Base-by-base conservation (phyloP, 2,329 filamentous ascomycete species). In the Harringtonia aguacate region DNA sequence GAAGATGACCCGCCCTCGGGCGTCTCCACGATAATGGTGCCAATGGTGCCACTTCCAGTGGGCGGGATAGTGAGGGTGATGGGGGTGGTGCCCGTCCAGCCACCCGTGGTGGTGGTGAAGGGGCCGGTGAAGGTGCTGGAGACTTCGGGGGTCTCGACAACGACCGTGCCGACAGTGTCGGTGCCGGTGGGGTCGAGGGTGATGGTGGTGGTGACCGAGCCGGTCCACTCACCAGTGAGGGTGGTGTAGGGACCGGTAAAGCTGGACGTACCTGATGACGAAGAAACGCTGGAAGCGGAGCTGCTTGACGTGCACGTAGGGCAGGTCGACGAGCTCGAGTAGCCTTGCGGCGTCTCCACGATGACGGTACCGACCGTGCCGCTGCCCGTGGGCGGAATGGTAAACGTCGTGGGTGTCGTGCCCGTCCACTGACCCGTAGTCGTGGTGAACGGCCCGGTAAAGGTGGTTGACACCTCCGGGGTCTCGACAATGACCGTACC, bases 141-240 rank as follows among this genome's bases (percentile, higher is more conserved):
- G 4, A 21, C n/a, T 2, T n/a, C n/a, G n/a, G 38, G 36, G 3
- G 6, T 7, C 45, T 51, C 44, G 2, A 51, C 35, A 6, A 51
- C 47, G 3, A 51, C 45, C 2, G 50, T 52, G n/a, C 45, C 45
- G 2, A 39, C 49, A 7, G 41, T 65, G 55, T 77, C 71, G 35
- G 81, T 83, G 33, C 77, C 0, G 43, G 46, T 15, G 40, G 31
- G 40, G 17, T 20, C 30, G 6, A 42, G 12, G 5, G 33, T 36
- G 13, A 42, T 17, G 3, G 40, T 42, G 9, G 20, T 8, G 4
- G 40, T 12, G 4, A 17, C 28, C 18, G 21, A 13, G 29, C 22
- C 33, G 6, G 9, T 12, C 12, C 28, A 39, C 6, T 20, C n/a
- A 13, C 24, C 30, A 21, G 36, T 40, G 21, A 45, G n/a, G n/a